Evolutionary conservation across 2,329 filamentous ascomycete genomes (phyloP).

Genomic region (Blastomyces silverae): DNA sequence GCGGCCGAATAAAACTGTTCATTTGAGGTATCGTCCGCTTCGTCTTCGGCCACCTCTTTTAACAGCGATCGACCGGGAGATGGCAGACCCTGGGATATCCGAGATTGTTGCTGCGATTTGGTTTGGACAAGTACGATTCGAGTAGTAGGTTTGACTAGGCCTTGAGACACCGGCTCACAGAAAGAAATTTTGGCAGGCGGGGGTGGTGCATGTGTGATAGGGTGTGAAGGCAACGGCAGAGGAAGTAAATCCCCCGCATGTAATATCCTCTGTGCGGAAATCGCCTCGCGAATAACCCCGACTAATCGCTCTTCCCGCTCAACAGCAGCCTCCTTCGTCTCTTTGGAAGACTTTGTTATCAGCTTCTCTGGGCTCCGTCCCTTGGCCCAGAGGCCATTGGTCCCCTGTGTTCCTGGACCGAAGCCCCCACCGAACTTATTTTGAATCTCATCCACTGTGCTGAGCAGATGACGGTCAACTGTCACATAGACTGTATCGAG

Average conservation of each 20-base stretch:
- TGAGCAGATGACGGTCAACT: slow-evolving; percentile 71
- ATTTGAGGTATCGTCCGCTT: slow-evolving; percentile 74
- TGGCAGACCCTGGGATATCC: slow-evolving; percentile 31
- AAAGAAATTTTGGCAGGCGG: slow-evolving; percentile 81
- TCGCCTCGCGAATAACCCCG: slow-evolving; percentile 63
- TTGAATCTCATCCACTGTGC: slow-evolving; percentile 74
- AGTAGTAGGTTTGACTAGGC: slow-evolving; percentile 66
- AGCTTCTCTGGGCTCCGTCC: slow-evolving; percentile 26
- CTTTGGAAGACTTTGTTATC: slow-evolving; percentile 23
- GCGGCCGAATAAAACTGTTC: slow-evolving; percentile 91
- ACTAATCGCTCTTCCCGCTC: slow-evolving; percentile 54
- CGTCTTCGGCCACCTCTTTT: slow-evolving; percentile 53
- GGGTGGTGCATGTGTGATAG: slow-evolving; percentile 75
- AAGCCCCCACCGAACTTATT: slow-evolving; percentile 69
- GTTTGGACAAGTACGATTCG: slow-evolving; percentile 69
- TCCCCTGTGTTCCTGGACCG: slow-evolving; percentile 29
- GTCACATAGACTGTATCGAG: slow-evolving; percentile 83
- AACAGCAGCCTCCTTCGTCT: slow-evolving; percentile 31
- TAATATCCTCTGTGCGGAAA: slow-evolving; percentile 66
- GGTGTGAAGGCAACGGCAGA: slow-evolving; percentile 67
- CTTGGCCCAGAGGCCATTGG: slow-evolving; percentile 38
- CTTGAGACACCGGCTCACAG: slow-evolving; percentile 93
- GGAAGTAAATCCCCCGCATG: slow-evolving; percentile 79
- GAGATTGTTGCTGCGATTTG: slow-evolving; percentile 31
- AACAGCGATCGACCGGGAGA: slow-evolving; percentile 48